Evolutionary conservation across 345 rosid species (phyloP).

Genomic region (Camelina laxa): DNA sequence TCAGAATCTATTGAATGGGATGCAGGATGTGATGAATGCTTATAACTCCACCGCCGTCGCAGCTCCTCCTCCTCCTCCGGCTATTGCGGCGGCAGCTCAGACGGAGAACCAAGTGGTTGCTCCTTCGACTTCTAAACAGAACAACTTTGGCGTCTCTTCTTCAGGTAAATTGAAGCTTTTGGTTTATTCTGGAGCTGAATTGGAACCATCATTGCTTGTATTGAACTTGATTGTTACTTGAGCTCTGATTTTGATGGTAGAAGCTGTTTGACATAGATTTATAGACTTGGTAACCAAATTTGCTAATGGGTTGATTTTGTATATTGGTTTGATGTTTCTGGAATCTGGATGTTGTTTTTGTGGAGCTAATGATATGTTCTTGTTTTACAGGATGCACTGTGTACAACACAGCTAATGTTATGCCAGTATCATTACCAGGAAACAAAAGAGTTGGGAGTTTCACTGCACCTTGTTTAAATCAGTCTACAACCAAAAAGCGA

Average conservation of each 20-base stretch:
- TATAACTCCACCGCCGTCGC: conserved; percentile 56
- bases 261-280: neutral
- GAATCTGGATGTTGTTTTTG: neutral
- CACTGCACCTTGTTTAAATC: conserved; percentile 44
- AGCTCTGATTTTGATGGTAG: neutral
- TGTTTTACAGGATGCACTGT: conserved; percentile 45
- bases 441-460: conserved; percentile 38
- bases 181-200: neutral
- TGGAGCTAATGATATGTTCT: conserved; percentile 11
- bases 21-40: conserved; percentile 77
- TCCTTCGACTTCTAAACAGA: conserved; percentile 26
- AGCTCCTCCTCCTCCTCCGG: conserved; percentile 29
- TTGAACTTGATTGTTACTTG: neutral
- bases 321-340: conserved; percentile 5
- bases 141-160: conserved; percentile 17
- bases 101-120: conserved; percentile 2
- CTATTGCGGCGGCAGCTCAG: neutral
- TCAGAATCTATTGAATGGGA: conserved; percentile 64
- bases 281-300: neutral
- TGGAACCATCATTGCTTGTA: neutral
- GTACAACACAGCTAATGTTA: conserved; percentile 45
- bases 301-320: conserved; percentile 1
- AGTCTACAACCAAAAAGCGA: conserved; percentile 57
- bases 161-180: conserved; percentile 23
- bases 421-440: conserved; percentile 49